Evolutionary conservation across 768 basidiomycete genomes (phyloP).

Genomic region (Tulasnella sp.): DNA sequence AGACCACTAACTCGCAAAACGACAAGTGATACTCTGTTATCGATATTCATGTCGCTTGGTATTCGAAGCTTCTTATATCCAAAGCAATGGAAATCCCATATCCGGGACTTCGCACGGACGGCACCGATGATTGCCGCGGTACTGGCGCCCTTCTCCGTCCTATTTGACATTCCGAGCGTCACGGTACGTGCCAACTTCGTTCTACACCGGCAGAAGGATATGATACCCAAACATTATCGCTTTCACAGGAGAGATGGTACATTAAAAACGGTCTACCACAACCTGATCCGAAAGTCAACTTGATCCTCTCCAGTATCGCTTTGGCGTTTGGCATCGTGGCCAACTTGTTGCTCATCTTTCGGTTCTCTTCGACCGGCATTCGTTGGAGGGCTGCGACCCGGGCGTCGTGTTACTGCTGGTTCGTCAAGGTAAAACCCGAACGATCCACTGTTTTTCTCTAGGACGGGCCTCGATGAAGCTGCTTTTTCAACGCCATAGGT

Average conservation of each 20-base stretch:
- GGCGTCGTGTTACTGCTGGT: constrained; percentile 26
- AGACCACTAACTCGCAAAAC: too few relatives aligned
- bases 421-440: constrained; percentile 29
- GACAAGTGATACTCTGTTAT: too few relatives aligned
- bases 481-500: neutral
- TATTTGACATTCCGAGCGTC: constrained; percentile 31
- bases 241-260: constrained; percentile 9
- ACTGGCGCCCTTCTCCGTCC: constrained; percentile 29
- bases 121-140: constrained; percentile 28
- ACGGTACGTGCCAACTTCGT: constrained; percentile 24
- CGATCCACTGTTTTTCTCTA: neutral
- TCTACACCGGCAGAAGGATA: neutral
- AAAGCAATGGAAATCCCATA: too few relatives aligned
- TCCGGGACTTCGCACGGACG: too few relatives aligned
- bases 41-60: too few relatives aligned
- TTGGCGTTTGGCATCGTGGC: constrained; percentile 28
- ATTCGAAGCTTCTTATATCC: too few relatives aligned
- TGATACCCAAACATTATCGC: too few relatives aligned
- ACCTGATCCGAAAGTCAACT: constrained; percentile 24
- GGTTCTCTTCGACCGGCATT: constrained; percentile 24
- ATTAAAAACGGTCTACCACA: constrained; percentile 20
- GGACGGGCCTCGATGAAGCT: too few relatives aligned
- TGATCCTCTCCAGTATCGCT: constrained; percentile 13
- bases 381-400: constrained; percentile 24
- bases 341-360: constrained; percentile 27